Conservation (phyloP, 148 eudicot species). For the Nepenthes gracilis region DNA sequence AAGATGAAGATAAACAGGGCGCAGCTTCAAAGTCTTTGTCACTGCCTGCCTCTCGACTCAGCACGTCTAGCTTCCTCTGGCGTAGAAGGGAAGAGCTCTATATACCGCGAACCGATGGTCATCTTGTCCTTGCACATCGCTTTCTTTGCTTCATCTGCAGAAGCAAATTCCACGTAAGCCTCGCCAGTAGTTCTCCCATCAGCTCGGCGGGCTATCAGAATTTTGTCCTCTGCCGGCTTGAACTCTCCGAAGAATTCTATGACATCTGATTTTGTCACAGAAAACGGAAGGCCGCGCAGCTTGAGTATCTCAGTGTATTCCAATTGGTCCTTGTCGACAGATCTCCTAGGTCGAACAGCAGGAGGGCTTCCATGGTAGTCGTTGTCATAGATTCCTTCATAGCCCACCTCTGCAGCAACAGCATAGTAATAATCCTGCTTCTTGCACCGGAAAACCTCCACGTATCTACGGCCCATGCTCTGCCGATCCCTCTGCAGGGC, state of each 20-base stretch:
- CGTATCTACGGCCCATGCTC: constrained; percentile 82
- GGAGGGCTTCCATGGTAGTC: constrained; percentile 39
- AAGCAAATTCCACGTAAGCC: constrained; percentile 71
- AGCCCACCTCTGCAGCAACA: constrained; percentile 64
- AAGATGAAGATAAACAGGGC: too few species aligned
- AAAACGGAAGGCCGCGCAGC: constrained; percentile 80
- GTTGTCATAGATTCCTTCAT: constrained; percentile 38
- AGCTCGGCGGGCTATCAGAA: constrained; percentile 51
- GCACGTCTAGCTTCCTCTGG: constrained; percentile 65
- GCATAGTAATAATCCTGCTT: constrained; percentile 81
- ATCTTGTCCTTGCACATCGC: constrained; percentile 85
- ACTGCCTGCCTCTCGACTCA: constrained; percentile 57
- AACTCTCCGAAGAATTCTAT: constrained; percentile 53
- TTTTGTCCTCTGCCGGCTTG: constrained; percentile 38
- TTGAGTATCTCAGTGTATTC: constrained; percentile 68
- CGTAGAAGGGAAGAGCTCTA: constrained; percentile 81
- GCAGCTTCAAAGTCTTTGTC: background rate
- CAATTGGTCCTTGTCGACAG: constrained; percentile 51
- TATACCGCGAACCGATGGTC: constrained; percentile 74
- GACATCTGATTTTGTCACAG: constrained; percentile 52
- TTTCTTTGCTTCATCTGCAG: constrained; percentile 72
- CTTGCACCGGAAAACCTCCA: constrained; percentile 81
- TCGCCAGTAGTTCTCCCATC: constrained; percentile 93
- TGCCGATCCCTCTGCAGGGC: constrained; percentile 67
- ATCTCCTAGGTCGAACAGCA: constrained; percentile 42